phyloP scores from a whole-genome alignment of 768 basidiomycete species.

The Clavulina sp. region DNA sequence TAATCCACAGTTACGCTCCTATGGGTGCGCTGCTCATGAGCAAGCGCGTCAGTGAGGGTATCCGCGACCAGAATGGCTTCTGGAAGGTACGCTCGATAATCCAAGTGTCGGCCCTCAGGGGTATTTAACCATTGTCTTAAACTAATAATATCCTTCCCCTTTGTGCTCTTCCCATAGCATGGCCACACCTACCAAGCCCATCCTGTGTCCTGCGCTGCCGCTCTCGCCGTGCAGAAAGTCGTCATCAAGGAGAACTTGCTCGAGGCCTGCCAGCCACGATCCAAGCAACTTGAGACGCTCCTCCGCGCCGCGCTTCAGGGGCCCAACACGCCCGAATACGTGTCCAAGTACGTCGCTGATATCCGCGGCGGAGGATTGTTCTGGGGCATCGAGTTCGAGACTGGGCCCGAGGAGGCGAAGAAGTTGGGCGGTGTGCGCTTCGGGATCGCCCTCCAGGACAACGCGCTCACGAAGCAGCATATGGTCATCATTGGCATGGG shows the following conservation, averaged over 20 bases:
- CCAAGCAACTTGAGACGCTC: slow-evolving; percentile 37
- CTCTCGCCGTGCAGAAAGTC: slow-evolving; percentile 65
- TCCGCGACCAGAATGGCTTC: slow-evolving; percentile 47
- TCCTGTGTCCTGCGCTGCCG: slow-evolving; percentile 59
- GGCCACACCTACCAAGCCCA: slow-evolving; percentile 77
- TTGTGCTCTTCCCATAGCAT: slow-evolving; percentile 23
- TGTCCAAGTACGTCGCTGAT: slow-evolving; percentile 55
- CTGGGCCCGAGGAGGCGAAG: slow-evolving; percentile 20
- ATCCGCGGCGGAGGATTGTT: slow-evolving; percentile 72
- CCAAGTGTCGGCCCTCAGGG: not conserved
- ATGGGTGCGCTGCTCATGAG: slow-evolving; percentile 73
- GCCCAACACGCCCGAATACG: slow-evolving; percentile 35
- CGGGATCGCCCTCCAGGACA: slow-evolving; percentile 53
- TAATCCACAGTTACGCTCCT: slow-evolving; percentile 41
- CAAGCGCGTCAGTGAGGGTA: slow-evolving; percentile 48
- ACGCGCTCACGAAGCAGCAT: slow-evolving; percentile 45
- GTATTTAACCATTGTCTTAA: not conserved
- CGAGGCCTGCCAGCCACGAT: slow-evolving; percentile 40
- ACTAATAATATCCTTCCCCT: not conserved
- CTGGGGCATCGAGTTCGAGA: slow-evolving; percentile 74
- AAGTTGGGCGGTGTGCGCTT: slow-evolving; percentile 32
- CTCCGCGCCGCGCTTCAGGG: slow-evolving; percentile 37
- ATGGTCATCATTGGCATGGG: slow-evolving; percentile 58
- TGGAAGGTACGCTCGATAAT: slow-evolving; percentile 29
- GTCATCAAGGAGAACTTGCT: slow-evolving; percentile 56